Percentiles rank a stretch among this genome's conserved stretches.
Evolutionary conservation across 345 rosid genomes (phyloP).

Genomic region (Streptanthus diversifolius): DNA sequence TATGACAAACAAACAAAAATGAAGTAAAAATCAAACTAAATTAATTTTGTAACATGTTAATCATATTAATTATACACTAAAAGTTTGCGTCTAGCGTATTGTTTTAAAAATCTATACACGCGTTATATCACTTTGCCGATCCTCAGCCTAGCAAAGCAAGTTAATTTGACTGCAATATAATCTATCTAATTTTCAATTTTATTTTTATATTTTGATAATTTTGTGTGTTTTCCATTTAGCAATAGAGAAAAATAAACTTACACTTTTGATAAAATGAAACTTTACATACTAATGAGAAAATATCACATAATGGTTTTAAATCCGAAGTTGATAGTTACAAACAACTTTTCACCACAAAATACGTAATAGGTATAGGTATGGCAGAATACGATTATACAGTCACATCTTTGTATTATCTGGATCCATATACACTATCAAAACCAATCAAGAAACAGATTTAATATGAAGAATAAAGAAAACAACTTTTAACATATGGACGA

Average conservation of each 20-base stretch:
- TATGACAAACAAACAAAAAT: not conserved
- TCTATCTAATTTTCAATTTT: too few species aligned
- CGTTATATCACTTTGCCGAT: not conserved
- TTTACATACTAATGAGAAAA: not conserved
- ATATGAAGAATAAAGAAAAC: not conserved
- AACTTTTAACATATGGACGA: not conserved
- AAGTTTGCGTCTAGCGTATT: too few species aligned
- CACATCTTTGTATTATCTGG: conserved; percentile 25
- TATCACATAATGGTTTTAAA: not conserved
- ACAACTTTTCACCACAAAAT: conserved; percentile 17
- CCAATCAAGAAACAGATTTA: conserved; percentile 25
- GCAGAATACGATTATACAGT: conserved; percentile 31
- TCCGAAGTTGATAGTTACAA: conserved; percentile 4
- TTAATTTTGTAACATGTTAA: too few species aligned
- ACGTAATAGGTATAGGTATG: conserved; percentile 19
- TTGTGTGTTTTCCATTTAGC: too few species aligned
- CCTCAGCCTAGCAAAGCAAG: not conserved
- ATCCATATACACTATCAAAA: conserved; percentile 35
- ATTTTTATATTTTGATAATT: too few species aligned
- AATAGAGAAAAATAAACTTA: too few species aligned
- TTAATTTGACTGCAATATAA: too few species aligned
- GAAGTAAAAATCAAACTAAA: not conserved
- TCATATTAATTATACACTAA: too few species aligned
- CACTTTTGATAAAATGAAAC: too few species aligned
- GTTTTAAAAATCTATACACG: too few species aligned